A percentile compares a stretch with the other conserved stretches of the same genome.
Conservation (phyloP, 2,329 filamentous ascomycete species). For the Parastagonospora avenae region DNA sequence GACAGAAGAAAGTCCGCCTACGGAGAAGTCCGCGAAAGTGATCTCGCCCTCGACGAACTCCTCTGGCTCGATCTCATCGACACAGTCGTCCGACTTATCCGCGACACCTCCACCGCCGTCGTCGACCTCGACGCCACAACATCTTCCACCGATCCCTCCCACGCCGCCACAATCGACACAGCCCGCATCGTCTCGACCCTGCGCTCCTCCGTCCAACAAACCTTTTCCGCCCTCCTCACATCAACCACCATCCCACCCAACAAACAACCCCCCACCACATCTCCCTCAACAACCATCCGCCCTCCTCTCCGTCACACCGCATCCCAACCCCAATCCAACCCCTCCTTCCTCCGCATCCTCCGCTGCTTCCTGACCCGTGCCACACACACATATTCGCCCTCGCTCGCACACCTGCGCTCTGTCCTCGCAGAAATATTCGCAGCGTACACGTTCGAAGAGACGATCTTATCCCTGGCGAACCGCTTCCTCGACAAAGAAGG, state of each 20-base stretch:
- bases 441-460: slow-evolving; percentile 93
- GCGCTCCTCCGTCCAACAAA: slow-evolving; percentile 82
- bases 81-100: slow-evolving; percentile 61
- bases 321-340: slow-evolving; percentile 55
- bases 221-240: slow-evolving; percentile 83
- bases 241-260: slow-evolving; percentile 58
- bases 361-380: slow-evolving; percentile 86
- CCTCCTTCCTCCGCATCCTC: slow-evolving; percentile 87
- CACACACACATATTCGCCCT: slow-evolving; percentile 75
- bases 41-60: slow-evolving; percentile 64
- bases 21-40: slow-evolving; percentile 58
- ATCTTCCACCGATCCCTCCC: slow-evolving; percentile 29
- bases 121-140: slow-evolving; percentile 48
- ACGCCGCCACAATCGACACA: slow-evolving; percentile 62
- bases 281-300: slow-evolving; percentile 17
- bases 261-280: slow-evolving; percentile 23
- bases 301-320: slow-evolving; percentile 26
- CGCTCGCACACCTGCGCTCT: slow-evolving; percentile 80
- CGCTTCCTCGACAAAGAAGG: slow-evolving; percentile 85
- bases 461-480: slow-evolving; percentile 83
- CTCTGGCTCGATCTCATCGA: slow-evolving; percentile 72
- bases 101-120: slow-evolving; percentile 53
- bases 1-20: slow-evolving; percentile 38
- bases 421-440: slow-evolving; percentile 91
- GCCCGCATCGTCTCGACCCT: slow-evolving; percentile 70